These are phyloP conservation scores for Phialophora verrucosa DNA, from an alignment of 2,329 filamentous ascomycete species.

Conservation along the genomic window DNA sequence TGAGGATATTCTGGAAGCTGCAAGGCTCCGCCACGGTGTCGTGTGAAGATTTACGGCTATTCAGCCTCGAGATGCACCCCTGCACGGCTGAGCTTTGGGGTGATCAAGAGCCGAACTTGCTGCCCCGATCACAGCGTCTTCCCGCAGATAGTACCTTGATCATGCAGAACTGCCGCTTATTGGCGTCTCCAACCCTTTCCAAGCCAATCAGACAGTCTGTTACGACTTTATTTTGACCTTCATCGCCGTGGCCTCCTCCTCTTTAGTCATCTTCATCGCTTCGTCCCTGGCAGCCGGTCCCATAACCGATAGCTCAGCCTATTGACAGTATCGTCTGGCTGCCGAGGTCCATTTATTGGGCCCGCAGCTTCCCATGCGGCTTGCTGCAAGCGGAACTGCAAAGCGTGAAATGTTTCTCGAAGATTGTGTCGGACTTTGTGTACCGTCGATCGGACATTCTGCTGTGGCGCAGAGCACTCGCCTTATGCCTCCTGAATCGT, in stretches of 20 bases:
- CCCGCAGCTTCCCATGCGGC: background rate
- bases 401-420: background rate
- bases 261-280: background rate
- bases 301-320: background rate
- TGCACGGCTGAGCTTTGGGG: slow-evolving; percentile 2
- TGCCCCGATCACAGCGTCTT: slow-evolving; percentile 6
- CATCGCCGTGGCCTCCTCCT: background rate
- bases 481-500: background rate
- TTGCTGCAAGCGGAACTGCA: background rate
- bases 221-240: slow-evolving; percentile 18
- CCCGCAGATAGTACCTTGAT: slow-evolving; percentile 11
- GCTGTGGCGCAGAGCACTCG: background rate
- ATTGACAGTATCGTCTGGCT: background rate
- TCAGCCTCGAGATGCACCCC: background rate
- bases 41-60: background rate
- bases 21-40: slow-evolving; percentile 15
- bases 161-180: slow-evolving; percentile 18
- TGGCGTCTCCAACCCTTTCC: slow-evolving; percentile 15
- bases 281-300: background rate
- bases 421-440: background rate
- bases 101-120: slow-evolving; percentile 13
- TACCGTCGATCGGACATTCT: background rate
- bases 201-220: slow-evolving; percentile 6
- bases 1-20: background rate
- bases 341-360: background rate